phyloP scores from a whole-genome alignment of 2,329 filamentous ascomycete species.

The Fusarium zealandicum region DNA sequence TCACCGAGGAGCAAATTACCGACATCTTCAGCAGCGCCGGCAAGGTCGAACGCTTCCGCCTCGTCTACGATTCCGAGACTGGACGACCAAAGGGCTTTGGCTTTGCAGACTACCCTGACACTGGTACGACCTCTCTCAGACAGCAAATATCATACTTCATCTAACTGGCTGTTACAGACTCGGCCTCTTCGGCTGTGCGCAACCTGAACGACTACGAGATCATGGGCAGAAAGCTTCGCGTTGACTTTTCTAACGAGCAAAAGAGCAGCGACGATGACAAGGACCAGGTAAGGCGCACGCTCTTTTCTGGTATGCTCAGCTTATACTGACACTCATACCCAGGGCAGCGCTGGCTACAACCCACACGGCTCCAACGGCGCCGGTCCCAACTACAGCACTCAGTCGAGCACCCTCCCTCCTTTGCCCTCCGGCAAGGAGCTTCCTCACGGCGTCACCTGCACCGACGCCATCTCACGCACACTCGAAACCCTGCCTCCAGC shows the following conservation, averaged over 20 bases:
- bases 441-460: slow-evolving; percentile 80
- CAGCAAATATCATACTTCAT: not conserved
- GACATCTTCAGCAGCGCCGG: slow-evolving; percentile 92
- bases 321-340: not conserved
- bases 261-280: slow-evolving; percentile 69
- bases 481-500: slow-evolving; percentile 84
- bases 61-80: slow-evolving; percentile 95
- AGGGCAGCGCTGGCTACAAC: slow-evolving; percentile 36
- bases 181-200: slow-evolving; percentile 90
- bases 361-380: slow-evolving; percentile 46
- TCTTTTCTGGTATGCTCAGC: not conserved
- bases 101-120: slow-evolving; percentile 93
- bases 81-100: slow-evolving; percentile 95
- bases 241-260: slow-evolving; percentile 95
- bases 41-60: slow-evolving; percentile 87
- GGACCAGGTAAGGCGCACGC: slow-evolving; percentile 16
- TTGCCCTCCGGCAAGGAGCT: slow-evolving; percentile 87
- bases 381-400: slow-evolving; percentile 44
- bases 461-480: slow-evolving; percentile 91
- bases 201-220: slow-evolving; percentile 96
- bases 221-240: slow-evolving; percentile 91
- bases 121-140: slow-evolving; percentile 62
- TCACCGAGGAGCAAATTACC: slow-evolving; percentile 94
- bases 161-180: slow-evolving; percentile 55
- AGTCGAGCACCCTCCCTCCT: slow-evolving; percentile 70